Evolutionary conservation across 1,139 yeast species (phyloP).

Genomic region (Kurtzmaniella quercitrusa): DNA sequence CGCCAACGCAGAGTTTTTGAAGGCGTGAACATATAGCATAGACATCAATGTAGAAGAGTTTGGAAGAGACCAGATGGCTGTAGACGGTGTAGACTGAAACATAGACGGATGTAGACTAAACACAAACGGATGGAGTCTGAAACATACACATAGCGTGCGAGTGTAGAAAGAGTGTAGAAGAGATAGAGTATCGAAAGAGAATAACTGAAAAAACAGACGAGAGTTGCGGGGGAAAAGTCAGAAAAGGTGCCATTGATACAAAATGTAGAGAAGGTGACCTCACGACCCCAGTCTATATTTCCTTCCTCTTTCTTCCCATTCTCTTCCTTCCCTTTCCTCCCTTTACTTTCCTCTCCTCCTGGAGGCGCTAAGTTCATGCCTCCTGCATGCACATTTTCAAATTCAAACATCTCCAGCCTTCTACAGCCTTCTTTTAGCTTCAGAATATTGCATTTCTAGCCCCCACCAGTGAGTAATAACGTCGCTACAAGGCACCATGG

Average conservation of each 20-base stretch:
- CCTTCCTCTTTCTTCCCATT: neutral
- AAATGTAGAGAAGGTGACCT: no score
- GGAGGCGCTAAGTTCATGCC: no score
- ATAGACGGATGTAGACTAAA: no score
- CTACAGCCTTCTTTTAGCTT: neutral
- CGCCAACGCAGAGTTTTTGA: conserved; percentile 36
- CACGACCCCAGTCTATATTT: no score
- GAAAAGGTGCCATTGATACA: no score
- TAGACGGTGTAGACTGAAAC: no score
- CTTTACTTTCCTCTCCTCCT: neutral
- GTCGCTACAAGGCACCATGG: neutral
- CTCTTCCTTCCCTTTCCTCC: neutral
- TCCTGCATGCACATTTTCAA: neutral
- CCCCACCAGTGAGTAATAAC: neutral
- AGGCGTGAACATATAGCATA: conserved; percentile 21
- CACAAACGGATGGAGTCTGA: no score
- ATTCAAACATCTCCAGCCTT: neutral
- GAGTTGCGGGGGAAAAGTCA: no score
- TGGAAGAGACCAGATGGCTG: neutral
- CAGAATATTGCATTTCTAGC: neutral
- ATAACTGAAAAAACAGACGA: no score
- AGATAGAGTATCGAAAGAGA: no score
- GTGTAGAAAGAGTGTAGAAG: no score
- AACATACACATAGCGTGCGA: no score
- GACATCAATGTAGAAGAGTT: conserved; percentile 3